Percentiles rank a stretch among this genome's conserved stretches.
Evolutionary conservation across 2,329 filamentous ascomycete species (phyloP).

Genomic region (Xylaria sp.): DNA sequence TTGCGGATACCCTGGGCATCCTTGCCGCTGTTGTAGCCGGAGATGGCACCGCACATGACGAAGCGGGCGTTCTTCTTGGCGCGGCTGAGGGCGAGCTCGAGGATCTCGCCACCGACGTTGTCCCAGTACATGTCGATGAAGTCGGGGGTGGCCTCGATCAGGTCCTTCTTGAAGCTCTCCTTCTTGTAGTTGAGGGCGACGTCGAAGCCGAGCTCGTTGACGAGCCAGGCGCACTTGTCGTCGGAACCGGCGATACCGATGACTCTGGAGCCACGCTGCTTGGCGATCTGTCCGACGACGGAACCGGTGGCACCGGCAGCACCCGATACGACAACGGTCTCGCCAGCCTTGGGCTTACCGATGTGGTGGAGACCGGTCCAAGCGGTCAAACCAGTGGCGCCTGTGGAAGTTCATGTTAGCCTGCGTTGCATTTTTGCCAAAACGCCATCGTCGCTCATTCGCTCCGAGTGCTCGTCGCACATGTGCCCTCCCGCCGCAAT

Average conservation of each 20-base stretch:
- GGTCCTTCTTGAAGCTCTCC: slow-evolving; percentile 45
- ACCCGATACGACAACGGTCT: slow-evolving; percentile 71
- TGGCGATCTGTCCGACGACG: slow-evolving; percentile 72
- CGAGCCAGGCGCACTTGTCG: slow-evolving; percentile 59
- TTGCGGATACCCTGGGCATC: slow-evolving; percentile 44
- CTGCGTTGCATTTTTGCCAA: not conserved
- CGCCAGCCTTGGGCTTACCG: slow-evolving; percentile 60
- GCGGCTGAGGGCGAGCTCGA: slow-evolving; percentile 59
- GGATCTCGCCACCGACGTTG: slow-evolving; percentile 65
- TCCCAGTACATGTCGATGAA: slow-evolving; percentile 59
- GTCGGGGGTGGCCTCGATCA: slow-evolving; percentile 48
- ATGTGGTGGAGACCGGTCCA: slow-evolving; percentile 70
- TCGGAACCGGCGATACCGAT: slow-evolving; percentile 61
- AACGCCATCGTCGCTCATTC: no score
- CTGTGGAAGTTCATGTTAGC: slow-evolving; percentile 15
- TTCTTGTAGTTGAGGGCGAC: slow-evolving; percentile 57
- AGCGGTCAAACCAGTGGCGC: slow-evolving; percentile 66
- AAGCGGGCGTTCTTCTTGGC: slow-evolving; percentile 60
- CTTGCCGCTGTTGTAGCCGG: slow-evolving; percentile 59
- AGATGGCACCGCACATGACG: slow-evolving; percentile 67
- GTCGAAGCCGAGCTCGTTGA: slow-evolving; percentile 53
- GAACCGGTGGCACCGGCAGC: slow-evolving; percentile 74
- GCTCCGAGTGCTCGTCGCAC: no score
- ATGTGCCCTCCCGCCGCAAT: no score
- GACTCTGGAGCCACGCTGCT: slow-evolving; percentile 59